These are phyloP conservation scores for Tricholoma bakamatsutake DNA, from an alignment of 768 basidiomycete species.

Conservation along the genomic window DNA sequence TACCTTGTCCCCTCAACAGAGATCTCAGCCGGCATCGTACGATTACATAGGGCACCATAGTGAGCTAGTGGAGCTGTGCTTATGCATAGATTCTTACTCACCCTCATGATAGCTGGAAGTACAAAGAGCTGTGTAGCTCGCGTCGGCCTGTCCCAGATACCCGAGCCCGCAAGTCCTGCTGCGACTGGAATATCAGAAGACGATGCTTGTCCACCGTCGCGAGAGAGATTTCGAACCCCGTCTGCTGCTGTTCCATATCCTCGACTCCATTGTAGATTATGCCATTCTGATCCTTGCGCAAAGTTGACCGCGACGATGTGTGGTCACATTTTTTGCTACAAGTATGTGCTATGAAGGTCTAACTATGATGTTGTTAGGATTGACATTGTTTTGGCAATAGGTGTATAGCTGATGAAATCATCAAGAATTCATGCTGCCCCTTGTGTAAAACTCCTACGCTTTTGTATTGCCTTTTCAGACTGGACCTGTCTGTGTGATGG, in stretches of 20 bases:
- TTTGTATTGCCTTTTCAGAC: slow-evolving; percentile 49
- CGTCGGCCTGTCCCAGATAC: neutral
- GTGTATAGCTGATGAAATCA: slow-evolving; percentile 47
- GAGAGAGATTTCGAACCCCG: neutral
- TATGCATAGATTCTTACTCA: neutral
- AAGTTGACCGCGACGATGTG: slow-evolving; percentile 56
- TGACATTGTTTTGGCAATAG: slow-evolving; percentile 22
- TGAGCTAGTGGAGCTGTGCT: neutral
- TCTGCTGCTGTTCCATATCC: slow-evolving; percentile 2
- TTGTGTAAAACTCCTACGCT: slow-evolving; percentile 45
- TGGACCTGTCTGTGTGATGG: slow-evolving; percentile 30
- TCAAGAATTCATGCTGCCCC: slow-evolving; percentile 43
- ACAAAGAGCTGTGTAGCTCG: neutral
- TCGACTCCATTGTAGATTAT: slow-evolving; percentile 44
- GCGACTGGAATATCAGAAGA: neutral
- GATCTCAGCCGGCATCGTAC: neutral
- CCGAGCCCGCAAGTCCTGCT: neutral
- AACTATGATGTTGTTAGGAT: neutral
- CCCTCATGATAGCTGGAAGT: neutral
- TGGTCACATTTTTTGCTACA: slow-evolving; percentile 57
- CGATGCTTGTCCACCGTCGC: neutral
- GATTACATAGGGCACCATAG: neutral
- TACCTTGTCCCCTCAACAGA: neutral
- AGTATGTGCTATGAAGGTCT: slow-evolving; percentile 26
- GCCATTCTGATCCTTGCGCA: slow-evolving; percentile 41